Evolutionary conservation across 2,329 filamentous ascomycete genomes (phyloP).

Genomic region (Aspergillus ibericus): DNA sequence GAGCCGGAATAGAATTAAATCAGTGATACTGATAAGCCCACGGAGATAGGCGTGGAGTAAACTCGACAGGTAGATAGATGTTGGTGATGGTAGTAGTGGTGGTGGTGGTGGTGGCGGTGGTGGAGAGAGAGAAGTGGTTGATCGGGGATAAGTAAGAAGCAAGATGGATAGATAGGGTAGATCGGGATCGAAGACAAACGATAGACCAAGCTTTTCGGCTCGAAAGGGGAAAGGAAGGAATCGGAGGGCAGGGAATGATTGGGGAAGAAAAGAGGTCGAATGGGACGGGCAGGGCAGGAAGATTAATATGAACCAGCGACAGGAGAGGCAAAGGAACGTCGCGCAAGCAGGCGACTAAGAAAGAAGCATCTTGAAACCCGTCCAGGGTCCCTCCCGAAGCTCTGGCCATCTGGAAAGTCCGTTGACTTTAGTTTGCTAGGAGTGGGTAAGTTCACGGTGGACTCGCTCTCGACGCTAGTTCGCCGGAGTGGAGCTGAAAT

Average conservation of each 20-base stretch:
- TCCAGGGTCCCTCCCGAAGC: constrained; percentile 26
- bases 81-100: not conserved
- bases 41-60: not conserved
- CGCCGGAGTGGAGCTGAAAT: constrained; percentile 16
- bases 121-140: not conserved
- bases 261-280: constrained; percentile 1
- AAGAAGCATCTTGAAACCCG: constrained; percentile 25
- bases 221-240: not conserved
- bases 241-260: not conserved
- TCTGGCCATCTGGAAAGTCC: constrained; percentile 22
- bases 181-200: not conserved
- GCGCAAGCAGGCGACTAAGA: not conserved
- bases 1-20: not conserved
- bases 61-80: not conserved
- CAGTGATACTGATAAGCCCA: not conserved
- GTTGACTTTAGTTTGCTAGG: constrained; percentile 12
- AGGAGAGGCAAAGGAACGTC: constrained; percentile 5
- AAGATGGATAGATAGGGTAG: not conserved
- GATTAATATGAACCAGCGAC: constrained; percentile 2
- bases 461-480: constrained; percentile 14
- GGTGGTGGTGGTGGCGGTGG: not conserved
- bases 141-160: not conserved
- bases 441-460: constrained; percentile 13
- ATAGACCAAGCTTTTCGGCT: not conserved
- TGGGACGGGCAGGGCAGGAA: not conserved